These are phyloP conservation scores for Nitzschia sp. DNA, from an alignment of 108 stramenopile genomes.

Conservation along the genomic window DNA sequence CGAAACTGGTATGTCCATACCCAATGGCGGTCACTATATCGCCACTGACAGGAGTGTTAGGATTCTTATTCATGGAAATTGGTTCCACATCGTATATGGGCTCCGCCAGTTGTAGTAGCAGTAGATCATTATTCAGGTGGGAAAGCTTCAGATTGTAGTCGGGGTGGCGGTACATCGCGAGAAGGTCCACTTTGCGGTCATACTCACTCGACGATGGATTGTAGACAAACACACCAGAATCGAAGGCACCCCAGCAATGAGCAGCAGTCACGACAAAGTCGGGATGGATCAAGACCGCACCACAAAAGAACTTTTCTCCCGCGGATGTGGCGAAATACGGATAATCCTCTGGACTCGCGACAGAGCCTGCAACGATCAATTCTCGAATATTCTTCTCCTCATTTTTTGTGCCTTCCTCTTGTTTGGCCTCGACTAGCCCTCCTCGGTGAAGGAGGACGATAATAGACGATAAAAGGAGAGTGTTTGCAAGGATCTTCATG, in stretches of 20 bases:
- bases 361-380: neutral
- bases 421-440: neutral
- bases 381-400: neutral
- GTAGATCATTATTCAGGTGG: constrained; percentile 1
- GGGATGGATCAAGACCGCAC: constrained; percentile 20
- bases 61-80: neutral
- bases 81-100: neutral
- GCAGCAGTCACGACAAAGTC: constrained; percentile 36
- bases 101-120: neutral
- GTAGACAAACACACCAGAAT: constrained; percentile 13
- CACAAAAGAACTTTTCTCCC: constrained; percentile 11
- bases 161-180: constrained; percentile 5
- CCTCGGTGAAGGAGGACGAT: neutral
- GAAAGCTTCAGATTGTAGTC: neutral
- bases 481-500: no score
- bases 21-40: neutral
- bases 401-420: no score
- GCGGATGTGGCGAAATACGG: constrained; percentile 9
- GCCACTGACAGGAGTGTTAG: neutral
- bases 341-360: neutral
- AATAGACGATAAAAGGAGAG: neutral
- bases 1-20: neutral
- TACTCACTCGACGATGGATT: constrained; percentile 5
- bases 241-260: constrained; percentile 25
- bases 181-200: neutral